Base-by-base conservation (phyloP, 139 green algal species). In the Micractinium sp. region DNA sequence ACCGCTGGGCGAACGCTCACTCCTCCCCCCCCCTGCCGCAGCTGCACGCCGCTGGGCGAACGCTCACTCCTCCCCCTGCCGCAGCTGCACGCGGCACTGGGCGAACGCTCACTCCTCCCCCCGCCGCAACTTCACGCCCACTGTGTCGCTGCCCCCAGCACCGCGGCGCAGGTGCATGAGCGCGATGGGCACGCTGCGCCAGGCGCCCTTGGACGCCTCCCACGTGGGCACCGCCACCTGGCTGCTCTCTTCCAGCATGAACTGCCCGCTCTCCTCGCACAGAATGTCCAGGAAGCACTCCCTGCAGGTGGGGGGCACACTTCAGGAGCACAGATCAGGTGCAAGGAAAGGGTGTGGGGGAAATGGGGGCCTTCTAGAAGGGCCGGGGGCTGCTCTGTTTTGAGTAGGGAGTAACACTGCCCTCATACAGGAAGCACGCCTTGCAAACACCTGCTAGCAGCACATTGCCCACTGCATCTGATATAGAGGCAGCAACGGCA, bases 251-350 rank as follows among this genome's bases (percentile, higher is more conserved):
- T 91, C 85, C 66, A 86, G 23, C 36, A 88, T 3, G 41, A 90
- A 92, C 66, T 67, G 60, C 66, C 69, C 73, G 63, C 76, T 76
- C 67, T 90, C 88, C 38, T 90, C 86, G 63, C 77, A 86, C n/a
- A 92, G 69, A 20, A 92, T 86, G 33, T 91, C 90, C 61, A 92
- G 78, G 71, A 92, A 92, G 78, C 82, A 90, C 81, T 91, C 79
- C 36, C 90, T 89, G 85, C 31, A 73, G 23, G 23, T 73, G 63
- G 63, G 14, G 23, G 20, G 2, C 63, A 73, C 2, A 73, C 7
- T 7, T 5, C 7, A 5, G 14, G 15, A 29, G 7, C 61, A 53
- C 19, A 38, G 31, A 31, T 29, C 18, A 33, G 76, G 31, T 15
- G 76, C 76, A n/a, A n/a, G n/a, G n/a, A 82, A 56, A 56, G 47